Evolutionary conservation across 108 stramenopile species (phyloP), one percentile per base, ranked within the genome.

Genomic region (Hondaea fermentalgiana): DNA sequence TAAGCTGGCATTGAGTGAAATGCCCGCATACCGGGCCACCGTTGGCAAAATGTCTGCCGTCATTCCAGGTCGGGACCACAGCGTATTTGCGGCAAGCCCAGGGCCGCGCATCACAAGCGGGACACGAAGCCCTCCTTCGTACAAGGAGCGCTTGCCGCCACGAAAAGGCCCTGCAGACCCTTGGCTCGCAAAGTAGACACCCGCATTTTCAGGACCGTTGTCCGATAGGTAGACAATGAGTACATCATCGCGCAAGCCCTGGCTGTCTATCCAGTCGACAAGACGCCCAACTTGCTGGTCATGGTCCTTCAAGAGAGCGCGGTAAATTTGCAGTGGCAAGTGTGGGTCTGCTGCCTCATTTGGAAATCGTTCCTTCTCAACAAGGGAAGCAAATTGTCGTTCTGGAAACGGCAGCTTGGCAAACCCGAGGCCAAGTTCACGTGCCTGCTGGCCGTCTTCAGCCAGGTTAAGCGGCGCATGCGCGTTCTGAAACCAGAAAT

Each of bases 391-490:
- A 28, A 17, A 42, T 23, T 69, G 21, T 10, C 51, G 76, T 12
- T 4, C 76, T 12, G 76, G 76, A 35, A 83, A 83, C 12, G 76
- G 76, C 23, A 53, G 45, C 3, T 4, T 83, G n/a, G 45, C 25
- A 53, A 53, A 83, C 6, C 49, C 49, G 76, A 53, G 51, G 19
- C 76, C 76, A 12, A 83, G 51, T 16, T 47, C n/a, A 2, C 3
- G 49, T 6, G 76, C 76, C 51, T 83, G 76, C 6, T 6, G 14
- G 12, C 51, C 45, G 1, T 6, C 6, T 6, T 43, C 51, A 53
- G 76, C 76, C 19, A 83, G 51, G 23, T 83, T 83, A 17, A 83
- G 76, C 45, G 76, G 76, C 43, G 76, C 76, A 23, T 83, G 76
- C 49, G 49, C 6, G 51, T 83, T 83, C 28, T 83, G 76, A 23